Evolutionary conservation across 371 early-diverging fungal genomes (phyloP).

Genomic region (Lichtheimia hyalospora): DNA sequence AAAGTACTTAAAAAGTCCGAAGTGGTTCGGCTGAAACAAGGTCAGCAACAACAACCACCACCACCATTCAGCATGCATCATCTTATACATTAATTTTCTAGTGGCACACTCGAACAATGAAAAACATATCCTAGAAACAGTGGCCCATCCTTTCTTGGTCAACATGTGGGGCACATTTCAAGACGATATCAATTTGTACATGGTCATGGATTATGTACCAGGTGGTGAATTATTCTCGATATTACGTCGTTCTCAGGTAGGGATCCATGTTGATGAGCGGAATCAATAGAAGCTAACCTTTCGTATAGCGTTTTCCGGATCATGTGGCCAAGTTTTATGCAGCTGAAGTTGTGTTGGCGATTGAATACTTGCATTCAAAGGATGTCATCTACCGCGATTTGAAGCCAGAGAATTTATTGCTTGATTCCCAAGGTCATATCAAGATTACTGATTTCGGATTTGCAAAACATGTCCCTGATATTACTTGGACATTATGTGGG

Average conservation of each 20-base stretch:
- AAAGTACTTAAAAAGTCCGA: slow-evolving; percentile 96
- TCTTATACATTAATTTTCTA: neutral
- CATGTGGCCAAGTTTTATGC: slow-evolving; percentile 87
- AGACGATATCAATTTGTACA: slow-evolving; percentile 84
- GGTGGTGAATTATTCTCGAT: slow-evolving; percentile 95
- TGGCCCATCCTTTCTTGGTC: slow-evolving; percentile 93
- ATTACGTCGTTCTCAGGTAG: slow-evolving; percentile 66
- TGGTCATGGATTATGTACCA: slow-evolving; percentile 97
- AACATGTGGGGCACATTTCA: slow-evolving; percentile 89
- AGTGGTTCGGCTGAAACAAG: slow-evolving; percentile 92
- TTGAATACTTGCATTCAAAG: slow-evolving; percentile 88
- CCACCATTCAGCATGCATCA: no score
- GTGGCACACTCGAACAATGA: slow-evolving; percentile 98
- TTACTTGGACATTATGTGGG: slow-evolving; percentile 98
- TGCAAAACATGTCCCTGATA: slow-evolving; percentile 91
- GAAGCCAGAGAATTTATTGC: slow-evolving; percentile 92
- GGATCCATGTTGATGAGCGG: neutral
- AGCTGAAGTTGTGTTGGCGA: slow-evolving; percentile 68
- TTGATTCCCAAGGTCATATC: slow-evolving; percentile 94
- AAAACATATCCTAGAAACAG: slow-evolving; percentile 86
- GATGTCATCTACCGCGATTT: slow-evolving; percentile 94
- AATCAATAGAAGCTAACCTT: no score
- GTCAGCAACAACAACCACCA: neutral
- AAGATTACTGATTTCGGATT: slow-evolving; percentile 99
- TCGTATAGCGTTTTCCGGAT: slow-evolving; percentile 75